A percentile compares a stretch with the other conserved stretches of the same genome.
These are phyloP conservation scores for Vanilla planifolia DNA, from an alignment of 106 monocot genomes.

Conservation along the genomic window DNA sequence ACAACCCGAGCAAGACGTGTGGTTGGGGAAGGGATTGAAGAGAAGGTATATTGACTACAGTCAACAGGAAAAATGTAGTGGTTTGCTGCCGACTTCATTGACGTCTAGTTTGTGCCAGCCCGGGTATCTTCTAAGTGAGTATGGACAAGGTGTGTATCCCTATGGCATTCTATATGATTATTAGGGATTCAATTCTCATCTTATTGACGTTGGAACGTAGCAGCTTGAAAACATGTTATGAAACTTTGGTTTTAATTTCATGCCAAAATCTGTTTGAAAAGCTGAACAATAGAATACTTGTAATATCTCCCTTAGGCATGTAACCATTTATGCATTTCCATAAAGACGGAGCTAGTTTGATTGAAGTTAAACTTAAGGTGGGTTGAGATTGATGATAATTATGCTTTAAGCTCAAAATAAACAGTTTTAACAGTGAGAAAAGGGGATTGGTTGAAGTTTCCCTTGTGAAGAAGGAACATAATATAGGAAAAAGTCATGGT, in stretches of 20 bases:
- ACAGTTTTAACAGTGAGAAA: too few species aligned
- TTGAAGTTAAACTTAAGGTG: too few species aligned
- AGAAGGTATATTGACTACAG: slow-evolving; percentile 26
- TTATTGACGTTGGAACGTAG: neutral
- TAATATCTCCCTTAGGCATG: too few species aligned
- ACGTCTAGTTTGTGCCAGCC: slow-evolving; percentile 10
- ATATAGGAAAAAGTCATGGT: too few species aligned
- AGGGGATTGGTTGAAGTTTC: too few species aligned
- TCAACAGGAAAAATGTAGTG: slow-evolving; percentile 10
- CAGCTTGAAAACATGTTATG: neutral
- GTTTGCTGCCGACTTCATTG: neutral
- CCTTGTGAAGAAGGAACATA: too few species aligned
- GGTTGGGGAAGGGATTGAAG: slow-evolving; percentile 31
- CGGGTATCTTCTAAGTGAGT: slow-evolving; percentile 8
- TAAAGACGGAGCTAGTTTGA: too few species aligned
- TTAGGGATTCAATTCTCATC: neutral
- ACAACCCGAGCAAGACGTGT: slow-evolving; percentile 22
- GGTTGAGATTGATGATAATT: too few species aligned
- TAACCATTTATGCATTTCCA: too few species aligned
- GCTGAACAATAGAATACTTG: neutral
- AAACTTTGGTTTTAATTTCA: neutral
- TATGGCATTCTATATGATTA: neutral
- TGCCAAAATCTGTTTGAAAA: neutral
- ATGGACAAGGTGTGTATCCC: slow-evolving; percentile 15
- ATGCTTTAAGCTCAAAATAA: too few species aligned